phyloP scores from a whole-genome alignment of 352 stramenopile genomes.

The Pythium apleroticum region DNA sequence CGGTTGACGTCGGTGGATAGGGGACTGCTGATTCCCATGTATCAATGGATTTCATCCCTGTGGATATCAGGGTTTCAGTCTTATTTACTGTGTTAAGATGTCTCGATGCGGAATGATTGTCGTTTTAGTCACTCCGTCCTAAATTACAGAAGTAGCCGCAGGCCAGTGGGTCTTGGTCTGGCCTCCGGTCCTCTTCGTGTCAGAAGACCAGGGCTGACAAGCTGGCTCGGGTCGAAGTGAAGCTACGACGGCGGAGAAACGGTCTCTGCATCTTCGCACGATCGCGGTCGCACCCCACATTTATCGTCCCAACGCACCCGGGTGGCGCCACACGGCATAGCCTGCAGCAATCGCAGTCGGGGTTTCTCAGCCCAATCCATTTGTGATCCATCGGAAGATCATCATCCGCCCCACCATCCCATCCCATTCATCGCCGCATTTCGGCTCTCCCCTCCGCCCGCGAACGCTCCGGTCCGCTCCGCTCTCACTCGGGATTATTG shows the following conservation, averaged over 20 bases:
- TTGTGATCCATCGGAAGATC: slow-evolving; percentile 25
- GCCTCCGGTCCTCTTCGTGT: not conserved
- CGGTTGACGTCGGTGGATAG: not conserved
- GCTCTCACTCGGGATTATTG: not conserved
- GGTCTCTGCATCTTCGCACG: slow-evolving; percentile 10
- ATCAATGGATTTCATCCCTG: not conserved
- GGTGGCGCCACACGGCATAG: slow-evolving; percentile 8
- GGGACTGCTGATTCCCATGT: not conserved
- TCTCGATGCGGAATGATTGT: not conserved
- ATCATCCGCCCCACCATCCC: not conserved
- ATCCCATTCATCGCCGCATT: not conserved
- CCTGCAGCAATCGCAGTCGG: not conserved
- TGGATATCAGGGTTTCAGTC: too few species aligned
- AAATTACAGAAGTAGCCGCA: not conserved
- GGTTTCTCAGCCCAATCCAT: not conserved
- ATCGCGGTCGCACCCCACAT: not conserved
- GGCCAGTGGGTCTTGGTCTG: not conserved
- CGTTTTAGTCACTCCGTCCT: not conserved
- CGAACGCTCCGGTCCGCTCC: not conserved
- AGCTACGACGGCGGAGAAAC: slow-evolving; percentile 6
- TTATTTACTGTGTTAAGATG: not conserved
- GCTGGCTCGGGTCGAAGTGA: slow-evolving; percentile 1
- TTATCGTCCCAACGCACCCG: slow-evolving; percentile 16
- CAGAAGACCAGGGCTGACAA: not conserved
- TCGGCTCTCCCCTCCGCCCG: not conserved